A percentile compares a stretch with the other conserved stretches of the same genome.
phyloP scores from a whole-genome alignment of 2,329 filamentous ascomycete genomes.

The Metarhizium album region DNA sequence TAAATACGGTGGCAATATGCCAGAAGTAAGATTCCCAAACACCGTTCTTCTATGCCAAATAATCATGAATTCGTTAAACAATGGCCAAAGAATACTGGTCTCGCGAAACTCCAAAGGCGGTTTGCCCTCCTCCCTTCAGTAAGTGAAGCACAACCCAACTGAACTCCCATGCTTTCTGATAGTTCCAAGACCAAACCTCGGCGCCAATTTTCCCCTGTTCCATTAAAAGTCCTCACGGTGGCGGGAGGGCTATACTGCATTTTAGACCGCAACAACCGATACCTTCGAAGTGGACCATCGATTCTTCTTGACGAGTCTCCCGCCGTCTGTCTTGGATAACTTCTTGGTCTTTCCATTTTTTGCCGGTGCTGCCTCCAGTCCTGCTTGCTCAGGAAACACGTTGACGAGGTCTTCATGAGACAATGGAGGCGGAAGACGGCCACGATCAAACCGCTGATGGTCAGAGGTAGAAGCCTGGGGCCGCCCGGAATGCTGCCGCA shows the following conservation, averaged over 20 bases:
- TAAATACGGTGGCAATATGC: neutral
- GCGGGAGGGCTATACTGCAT: neutral
- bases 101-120: neutral
- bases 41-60: neutral
- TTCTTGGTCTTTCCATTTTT: conserved; percentile 16
- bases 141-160: neutral
- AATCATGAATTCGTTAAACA: neutral
- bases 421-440: conserved; percentile 7
- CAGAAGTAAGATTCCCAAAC: neutral
- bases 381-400: conserved; percentile 13
- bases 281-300: conserved; percentile 14
- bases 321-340: conserved; percentile 20
- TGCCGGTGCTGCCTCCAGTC: conserved; percentile 9
- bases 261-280: conserved; percentile 8
- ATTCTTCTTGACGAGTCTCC: conserved; percentile 15
- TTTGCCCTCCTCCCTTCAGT: too few species aligned
- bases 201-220: neutral
- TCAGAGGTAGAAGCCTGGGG: conserved; percentile 8
- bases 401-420: conserved; percentile 12
- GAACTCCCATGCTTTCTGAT: neutral
- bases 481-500: conserved; percentile 12
- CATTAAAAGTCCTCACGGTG: neutral
- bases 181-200: neutral
- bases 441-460: conserved; percentile 4
- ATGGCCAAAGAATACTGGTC: neutral